Conservation (phyloP, 441 rosid species). For the Euphorbia celastroides region DNA sequence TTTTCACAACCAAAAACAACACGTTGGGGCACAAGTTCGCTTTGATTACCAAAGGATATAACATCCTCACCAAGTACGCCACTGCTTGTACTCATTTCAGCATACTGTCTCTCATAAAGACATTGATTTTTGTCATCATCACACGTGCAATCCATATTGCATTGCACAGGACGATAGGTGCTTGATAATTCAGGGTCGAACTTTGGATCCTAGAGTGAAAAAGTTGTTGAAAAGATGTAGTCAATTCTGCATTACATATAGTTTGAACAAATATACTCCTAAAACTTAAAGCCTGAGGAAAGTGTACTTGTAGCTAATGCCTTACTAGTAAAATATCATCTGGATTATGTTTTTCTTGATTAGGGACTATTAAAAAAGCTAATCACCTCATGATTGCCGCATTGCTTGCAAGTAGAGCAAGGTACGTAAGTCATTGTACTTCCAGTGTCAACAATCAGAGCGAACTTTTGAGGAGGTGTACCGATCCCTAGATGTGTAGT, state of each 20-base stretch:
- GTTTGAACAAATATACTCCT: not conserved
- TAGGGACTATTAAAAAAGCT: not conserved
- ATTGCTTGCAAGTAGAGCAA: constrained; percentile 69
- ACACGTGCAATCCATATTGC: constrained; percentile 72
- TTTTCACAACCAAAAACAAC: constrained; percentile 91
- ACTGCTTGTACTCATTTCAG: constrained; percentile 86
- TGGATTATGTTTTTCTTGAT: not conserved
- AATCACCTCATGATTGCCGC: constrained; percentile 84
- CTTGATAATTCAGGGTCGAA: constrained; percentile 77
- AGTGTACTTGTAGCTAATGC: not conserved
- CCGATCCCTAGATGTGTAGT: constrained; percentile 90
- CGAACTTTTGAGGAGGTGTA: constrained; percentile 88
- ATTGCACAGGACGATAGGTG: constrained; percentile 67
- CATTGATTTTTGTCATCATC: constrained; percentile 56
- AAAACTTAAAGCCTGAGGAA: not conserved
- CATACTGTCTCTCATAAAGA: constrained; percentile 82
- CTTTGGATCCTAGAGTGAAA: constrained; percentile 65
- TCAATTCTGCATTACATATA: not conserved
- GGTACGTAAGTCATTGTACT: constrained; percentile 95
- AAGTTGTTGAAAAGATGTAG: not conserved
- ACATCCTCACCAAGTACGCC: constrained; percentile 84
- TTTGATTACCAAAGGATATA: constrained; percentile 74
- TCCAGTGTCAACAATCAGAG: constrained; percentile 94
- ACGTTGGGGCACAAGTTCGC: constrained; percentile 65
- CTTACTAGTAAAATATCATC: not conserved